Base-by-base conservation (phyloP, 257 asterid genomes). In the Parsonsia alboflavescens region DNA sequence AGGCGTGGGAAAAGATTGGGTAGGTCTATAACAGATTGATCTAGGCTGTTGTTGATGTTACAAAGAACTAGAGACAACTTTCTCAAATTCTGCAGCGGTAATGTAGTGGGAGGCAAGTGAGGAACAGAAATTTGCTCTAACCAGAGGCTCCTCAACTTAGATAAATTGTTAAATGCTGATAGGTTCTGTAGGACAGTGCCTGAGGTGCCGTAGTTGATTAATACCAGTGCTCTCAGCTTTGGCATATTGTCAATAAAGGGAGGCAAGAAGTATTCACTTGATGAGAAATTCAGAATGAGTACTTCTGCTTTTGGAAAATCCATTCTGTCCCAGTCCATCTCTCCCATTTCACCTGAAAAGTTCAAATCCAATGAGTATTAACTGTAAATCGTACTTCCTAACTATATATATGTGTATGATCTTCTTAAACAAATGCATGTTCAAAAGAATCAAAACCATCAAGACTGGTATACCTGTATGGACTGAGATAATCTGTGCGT, bases 251-350 rank as follows among this genome's bases (percentile, higher is more conserved):
- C 74, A 2, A 93, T 88, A 24, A 90, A 93, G 30, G 93, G 93
- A 78, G 98, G 98, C 75, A 93, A 78, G 64, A 83, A 85, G 86
- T 88, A 93, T 50, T 70, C 85, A 12, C 76, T 12, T 0, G 97
- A 88, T 1, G 96, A 83, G 36, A 93, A 91, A 62, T 91, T 93
- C n/a, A 93, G 84, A 48, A 93, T 83, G 22, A 93, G 84, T 15
- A 93, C 98, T 86, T 93, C 98, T 16, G 97, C 80, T 83, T 91
- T 91, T 0, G 98, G 97, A 77, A 87, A 93, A 70, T 85, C 86
- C 96, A 93, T 91, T 46, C 39, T 73, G 76, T 85, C 73, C 97
- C 98, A 93, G 71, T 93, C 91, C 87, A 84, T 81, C 66, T 85
- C 96, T 30, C 77, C 76, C 96, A 93, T 89, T 85, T 89, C 88